A percentile compares a stretch with the other conserved stretches of the same genome.
Conservation (phyloP, 2,329 filamentous ascomycete genomes). For the Albophoma yamanashiensis region DNA sequence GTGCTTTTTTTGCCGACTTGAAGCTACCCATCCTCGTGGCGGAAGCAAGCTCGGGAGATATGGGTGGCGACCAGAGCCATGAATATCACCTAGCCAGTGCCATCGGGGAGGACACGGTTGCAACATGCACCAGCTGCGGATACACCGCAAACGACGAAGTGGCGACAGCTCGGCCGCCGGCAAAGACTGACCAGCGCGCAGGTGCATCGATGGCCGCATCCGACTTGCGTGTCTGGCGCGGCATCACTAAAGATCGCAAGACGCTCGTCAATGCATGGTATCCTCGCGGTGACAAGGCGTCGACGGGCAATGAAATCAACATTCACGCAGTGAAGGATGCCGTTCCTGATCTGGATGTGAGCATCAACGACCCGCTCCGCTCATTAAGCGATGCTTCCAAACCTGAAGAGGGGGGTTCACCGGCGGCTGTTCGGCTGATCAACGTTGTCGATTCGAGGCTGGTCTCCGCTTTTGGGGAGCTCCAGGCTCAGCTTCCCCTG, state of each 20-base stretch:
- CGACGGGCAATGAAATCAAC: slow-evolving; percentile 28
- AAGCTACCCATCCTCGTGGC: slow-evolving; percentile 77
- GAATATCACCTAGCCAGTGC: slow-evolving; percentile 80
- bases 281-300: slow-evolving; percentile 23
- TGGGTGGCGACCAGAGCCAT: slow-evolving; percentile 87
- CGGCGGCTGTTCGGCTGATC: slow-evolving; percentile 11
- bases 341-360: slow-evolving; percentile 58
- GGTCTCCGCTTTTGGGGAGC: slow-evolving; percentile 10
- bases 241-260: slow-evolving; percentile 55
- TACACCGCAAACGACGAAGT: slow-evolving; percentile 84
- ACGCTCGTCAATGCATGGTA: slow-evolving; percentile 64
- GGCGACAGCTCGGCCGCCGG: slow-evolving; percentile 29
- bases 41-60: slow-evolving; percentile 87
- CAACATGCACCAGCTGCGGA: slow-evolving; percentile 62
- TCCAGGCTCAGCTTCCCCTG: slow-evolving; percentile 14
- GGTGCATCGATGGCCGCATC: neutral
- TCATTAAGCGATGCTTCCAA: slow-evolving; percentile 37
- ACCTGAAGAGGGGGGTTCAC: slow-evolving; percentile 1
- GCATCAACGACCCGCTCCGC: slow-evolving; percentile 47
- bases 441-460: slow-evolving; percentile 25
- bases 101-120: slow-evolving; percentile 77
- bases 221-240: slow-evolving; percentile 41
- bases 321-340: slow-evolving; percentile 53
- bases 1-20: slow-evolving; percentile 67
- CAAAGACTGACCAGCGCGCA: neutral